These are phyloP conservation scores for Physcomitrium patens DNA, from an alignment of 225 moss, liverwort and hornwort genomes.

Conservation along the genomic window DNA sequence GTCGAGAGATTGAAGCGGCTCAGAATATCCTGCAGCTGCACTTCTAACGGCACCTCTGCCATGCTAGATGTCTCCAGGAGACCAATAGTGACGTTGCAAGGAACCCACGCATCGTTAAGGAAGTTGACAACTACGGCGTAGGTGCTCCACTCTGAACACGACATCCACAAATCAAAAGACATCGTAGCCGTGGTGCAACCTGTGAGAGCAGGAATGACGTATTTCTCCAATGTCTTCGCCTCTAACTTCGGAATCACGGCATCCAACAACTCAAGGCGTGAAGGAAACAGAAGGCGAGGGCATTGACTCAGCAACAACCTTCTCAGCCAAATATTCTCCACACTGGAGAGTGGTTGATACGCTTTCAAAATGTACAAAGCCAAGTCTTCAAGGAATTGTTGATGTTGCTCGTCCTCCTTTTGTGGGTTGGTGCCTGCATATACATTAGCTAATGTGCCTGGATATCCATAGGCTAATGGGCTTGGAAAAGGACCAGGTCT, in stretches of 20 bases:
- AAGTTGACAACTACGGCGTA: conserved; percentile 58
- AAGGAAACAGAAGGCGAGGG: conserved; percentile 54
- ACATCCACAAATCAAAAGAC: conserved; percentile 58
- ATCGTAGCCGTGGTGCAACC: conserved; percentile 54
- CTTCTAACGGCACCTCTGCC: conserved; percentile 42
- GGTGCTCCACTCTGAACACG: conserved; percentile 36
- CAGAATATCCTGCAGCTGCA: conserved; percentile 51
- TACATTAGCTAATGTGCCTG: conserved; percentile 37
- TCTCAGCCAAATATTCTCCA: conserved; percentile 50
- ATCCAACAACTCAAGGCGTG: conserved; percentile 49
- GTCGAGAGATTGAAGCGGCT: conserved; percentile 47
- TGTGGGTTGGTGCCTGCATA: conserved; percentile 46
- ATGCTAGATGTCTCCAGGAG: conserved; percentile 46
- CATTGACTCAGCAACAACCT: conserved; percentile 54
- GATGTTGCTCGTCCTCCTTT: conserved; percentile 58
- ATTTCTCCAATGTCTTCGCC: conserved; percentile 56
- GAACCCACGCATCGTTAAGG: conserved; percentile 52
- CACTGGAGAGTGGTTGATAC: conserved; percentile 43
- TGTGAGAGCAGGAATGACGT: conserved; percentile 49
- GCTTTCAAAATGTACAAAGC: conserved; percentile 46
- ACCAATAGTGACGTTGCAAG: conserved; percentile 56
- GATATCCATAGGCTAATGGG: conserved; percentile 23
- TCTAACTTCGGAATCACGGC: conserved; percentile 52
- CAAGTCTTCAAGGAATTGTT: conserved; percentile 57
- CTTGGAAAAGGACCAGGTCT: conserved; percentile 45